Evolutionary conservation across 257 asterid species (phyloP).

Genomic region (Echium plantagineum): DNA sequence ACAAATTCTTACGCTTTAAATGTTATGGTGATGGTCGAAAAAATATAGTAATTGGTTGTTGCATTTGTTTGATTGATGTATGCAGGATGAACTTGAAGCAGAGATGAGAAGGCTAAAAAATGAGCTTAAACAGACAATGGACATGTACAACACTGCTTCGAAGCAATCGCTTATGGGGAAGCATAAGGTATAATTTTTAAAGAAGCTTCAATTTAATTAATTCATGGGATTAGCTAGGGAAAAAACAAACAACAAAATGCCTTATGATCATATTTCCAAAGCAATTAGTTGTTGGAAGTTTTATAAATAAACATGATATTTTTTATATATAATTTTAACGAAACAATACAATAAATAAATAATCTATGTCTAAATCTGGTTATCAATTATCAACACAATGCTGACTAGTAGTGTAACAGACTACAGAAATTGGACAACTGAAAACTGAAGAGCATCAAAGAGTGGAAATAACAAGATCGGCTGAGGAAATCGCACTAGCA

Average conservation of each 20-base stretch:
- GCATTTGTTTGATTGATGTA: neutral
- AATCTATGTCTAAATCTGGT: too few relatives aligned
- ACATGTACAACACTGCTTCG: conserved; percentile 91
- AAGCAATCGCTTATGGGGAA: conserved; percentile 79
- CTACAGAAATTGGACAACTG: conserved; percentile 77
- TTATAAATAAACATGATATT: too few relatives aligned
- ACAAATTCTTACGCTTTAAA: too few relatives aligned
- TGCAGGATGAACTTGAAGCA: conserved; percentile 80
- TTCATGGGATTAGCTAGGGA: neutral
- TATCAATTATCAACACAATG: too few relatives aligned
- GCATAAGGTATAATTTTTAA: conserved; percentile 36
- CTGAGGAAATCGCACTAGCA: conserved; percentile 79
- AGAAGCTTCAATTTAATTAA: neutral
- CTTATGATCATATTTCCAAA: neutral
- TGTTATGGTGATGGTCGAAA: too few relatives aligned
- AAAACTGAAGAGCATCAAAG: conserved; percentile 61
- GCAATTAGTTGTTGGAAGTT: too few relatives aligned
- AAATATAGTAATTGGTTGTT: too few relatives aligned
- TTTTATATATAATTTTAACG: too few relatives aligned
- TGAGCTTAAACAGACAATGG: conserved; percentile 93
- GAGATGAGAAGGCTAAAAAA: conserved; percentile 91
- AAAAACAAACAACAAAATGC: neutral
- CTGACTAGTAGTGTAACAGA: conserved; percentile 22
- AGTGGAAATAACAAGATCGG: conserved; percentile 52
- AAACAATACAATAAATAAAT: too few relatives aligned